Conservation (phyloP, 1,139 yeast genomes). For the Zhuliangozyma parablackwelliae region DNA sequence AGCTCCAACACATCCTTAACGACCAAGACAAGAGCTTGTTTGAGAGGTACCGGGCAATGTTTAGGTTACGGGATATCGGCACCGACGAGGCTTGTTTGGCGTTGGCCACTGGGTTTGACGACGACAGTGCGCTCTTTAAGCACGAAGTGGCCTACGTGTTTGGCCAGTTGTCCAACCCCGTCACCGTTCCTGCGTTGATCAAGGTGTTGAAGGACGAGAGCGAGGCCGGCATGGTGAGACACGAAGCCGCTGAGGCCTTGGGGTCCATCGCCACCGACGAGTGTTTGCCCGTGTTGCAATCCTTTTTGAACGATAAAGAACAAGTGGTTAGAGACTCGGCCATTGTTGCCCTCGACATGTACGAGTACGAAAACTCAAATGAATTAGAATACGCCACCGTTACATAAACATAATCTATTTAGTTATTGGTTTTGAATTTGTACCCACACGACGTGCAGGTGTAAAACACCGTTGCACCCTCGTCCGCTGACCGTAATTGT, state of each 20-base stretch:
- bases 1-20: slow-evolving; percentile 65
- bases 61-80: slow-evolving; percentile 92
- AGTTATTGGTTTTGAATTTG: slow-evolving; percentile 90
- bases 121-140: slow-evolving; percentile 88
- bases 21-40: slow-evolving; percentile 77
- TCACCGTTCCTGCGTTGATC: slow-evolving; percentile 81
- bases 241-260: slow-evolving; percentile 98
- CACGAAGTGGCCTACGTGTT: slow-evolving; percentile 98
- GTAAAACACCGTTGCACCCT: slow-evolving; percentile 94
- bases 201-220: slow-evolving; percentile 69
- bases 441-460: slow-evolving; percentile 93
- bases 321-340: slow-evolving; percentile 95
- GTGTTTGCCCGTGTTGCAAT: slow-evolving; percentile 79
- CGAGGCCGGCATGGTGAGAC: slow-evolving; percentile 98
- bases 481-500: slow-evolving; percentile 97
- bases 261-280: slow-evolving; percentile 98
- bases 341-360: slow-evolving; percentile 95
- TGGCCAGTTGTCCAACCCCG: slow-evolving; percentile 95
- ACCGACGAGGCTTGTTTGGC: slow-evolving; percentile 91
- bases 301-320: slow-evolving; percentile 76
- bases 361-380: slow-evolving; percentile 85
- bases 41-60: slow-evolving; percentile 97
- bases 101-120: slow-evolving; percentile 83
- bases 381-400: slow-evolving; percentile 73
- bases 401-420: slow-evolving; percentile 9